Evolutionary conservation across 768 basidiomycete genomes (phyloP), one percentile per base, ranked within the genome.

Genomic region (Peribolospora kevripleyi): DNA sequence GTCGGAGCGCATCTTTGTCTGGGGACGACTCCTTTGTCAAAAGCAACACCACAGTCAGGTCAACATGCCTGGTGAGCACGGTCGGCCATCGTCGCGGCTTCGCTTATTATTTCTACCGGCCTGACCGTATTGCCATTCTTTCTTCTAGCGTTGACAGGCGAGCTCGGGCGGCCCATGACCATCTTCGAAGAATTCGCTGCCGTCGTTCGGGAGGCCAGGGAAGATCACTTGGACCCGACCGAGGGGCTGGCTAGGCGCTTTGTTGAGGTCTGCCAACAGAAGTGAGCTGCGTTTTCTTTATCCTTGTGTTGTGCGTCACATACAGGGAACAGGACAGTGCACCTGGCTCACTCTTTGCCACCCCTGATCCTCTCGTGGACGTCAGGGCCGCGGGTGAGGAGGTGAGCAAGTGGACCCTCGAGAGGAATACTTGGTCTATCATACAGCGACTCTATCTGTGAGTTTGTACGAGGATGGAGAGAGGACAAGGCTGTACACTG

Each of bases 341-440:
- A 48, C 52, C 25, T 42, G 25, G 46, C 41, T 57, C 46, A 37
- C 40, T 49, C 55, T 11, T 40, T 7, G 6, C 37, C 9, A 10
- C 39, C 8, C 36, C 39, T 25, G 7, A 47, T 7, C 36, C 48
- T 38, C 8, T 47, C 9, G 11, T 38, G 43, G 40, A 38, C 36
- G 41, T 13, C 9, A 55, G 55, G 13, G 25, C 54, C 7, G 55
- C 56, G 48, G 11, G 39, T 0, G 73, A 76, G 38, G 80, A 81
- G 60, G 60, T 80, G 0, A 79, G 80, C 37, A 69, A 77, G 1
- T 66, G 84, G 53, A 72, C 75, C 7, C 71, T 86, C 65, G 84
- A 88, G 64, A 73, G 77, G 49, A 79, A 81, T 65, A 85, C 85
- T 0, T 90, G 85, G 85, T 74, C 73, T 0, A 71, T 88, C 3